These are phyloP conservation scores for Paracoccidioides brasiliensis DNA, from an alignment of 2,329 filamentous ascomycete species.

Conservation along the genomic window DNA sequence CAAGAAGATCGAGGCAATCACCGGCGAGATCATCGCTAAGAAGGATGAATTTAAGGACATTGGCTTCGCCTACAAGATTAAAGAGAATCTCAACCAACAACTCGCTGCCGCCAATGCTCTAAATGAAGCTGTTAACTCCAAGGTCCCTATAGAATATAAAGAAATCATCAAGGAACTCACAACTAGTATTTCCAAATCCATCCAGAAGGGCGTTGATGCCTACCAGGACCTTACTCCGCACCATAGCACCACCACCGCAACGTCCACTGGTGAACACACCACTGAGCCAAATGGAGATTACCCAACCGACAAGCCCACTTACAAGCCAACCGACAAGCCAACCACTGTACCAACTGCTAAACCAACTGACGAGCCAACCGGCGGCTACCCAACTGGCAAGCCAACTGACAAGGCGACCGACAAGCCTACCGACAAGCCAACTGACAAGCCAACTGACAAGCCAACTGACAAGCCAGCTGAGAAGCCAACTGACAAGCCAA, in stretches of 20 bases:
- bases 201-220: slow-evolving; percentile 21
- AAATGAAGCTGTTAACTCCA: slow-evolving; percentile 17
- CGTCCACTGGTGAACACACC: slow-evolving; percentile 5
- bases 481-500: too few relatives aligned
- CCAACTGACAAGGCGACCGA: too few relatives aligned
- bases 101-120: slow-evolving; percentile 17
- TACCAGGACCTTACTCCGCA: slow-evolving; percentile 12
- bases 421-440: too few relatives aligned
- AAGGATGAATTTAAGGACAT: slow-evolving; percentile 17
- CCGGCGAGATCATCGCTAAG: slow-evolving; percentile 17
- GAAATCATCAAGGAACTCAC: slow-evolving; percentile 17
- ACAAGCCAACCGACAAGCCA: too few relatives aligned
- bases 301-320: slow-evolving; percentile 3
- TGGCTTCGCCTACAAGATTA: slow-evolving; percentile 13
- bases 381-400: neutral
- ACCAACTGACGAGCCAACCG: too few relatives aligned
- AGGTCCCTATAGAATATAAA: slow-evolving; percentile 18
- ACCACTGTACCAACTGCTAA: too few relatives aligned
- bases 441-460: too few relatives aligned
- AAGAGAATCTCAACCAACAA: slow-evolving; percentile 16
- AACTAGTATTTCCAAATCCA: slow-evolving; percentile 19
- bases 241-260: neutral
- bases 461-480: too few relatives aligned
- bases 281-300: slow-evolving; percentile 3
- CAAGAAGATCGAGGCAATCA: slow-evolving; percentile 14